phyloP scores from a whole-genome alignment of 441 rosid genomes.

The Pelargonium cotyledonis region DNA sequence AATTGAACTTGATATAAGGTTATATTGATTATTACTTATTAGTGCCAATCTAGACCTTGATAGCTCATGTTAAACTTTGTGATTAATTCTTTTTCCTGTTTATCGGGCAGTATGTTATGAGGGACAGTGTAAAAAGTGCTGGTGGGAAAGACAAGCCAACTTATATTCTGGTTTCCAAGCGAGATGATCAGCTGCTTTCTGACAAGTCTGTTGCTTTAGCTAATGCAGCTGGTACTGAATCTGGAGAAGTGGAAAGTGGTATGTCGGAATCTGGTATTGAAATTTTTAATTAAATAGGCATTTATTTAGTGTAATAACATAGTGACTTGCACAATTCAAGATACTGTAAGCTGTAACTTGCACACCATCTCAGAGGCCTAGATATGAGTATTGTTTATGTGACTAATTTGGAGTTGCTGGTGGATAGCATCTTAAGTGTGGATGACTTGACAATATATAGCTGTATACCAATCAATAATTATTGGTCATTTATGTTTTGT shows the following conservation, averaged over 20 bases:
- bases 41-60: too few species aligned
- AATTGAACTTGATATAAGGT: too few species aligned
- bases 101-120: constrained; percentile 40
- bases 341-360: neutral
- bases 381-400: neutral
- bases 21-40: too few species aligned
- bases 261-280: neutral
- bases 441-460: neutral
- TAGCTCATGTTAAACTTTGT: neutral
- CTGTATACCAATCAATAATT: neutral
- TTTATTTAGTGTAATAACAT: neutral
- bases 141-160: constrained; percentile 33
- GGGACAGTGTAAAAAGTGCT: constrained; percentile 32
- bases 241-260: constrained; percentile 33
- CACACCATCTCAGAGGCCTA: neutral
- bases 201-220: constrained; percentile 4
- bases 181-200: constrained; percentile 26
- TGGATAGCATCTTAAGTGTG: neutral
- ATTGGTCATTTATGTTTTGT: neutral
- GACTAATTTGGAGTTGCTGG: neutral
- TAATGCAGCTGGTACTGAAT: constrained; percentile 31
- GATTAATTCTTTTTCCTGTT: constrained; percentile 11
- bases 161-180: constrained; percentile 27
- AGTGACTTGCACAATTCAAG: neutral
- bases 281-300: neutral